Evolutionary conservation across 306 rosid genomes (phyloP), one percentile per base, ranked within the genome.

Genomic region (Cyamopsis tetragonoloba): DNA sequence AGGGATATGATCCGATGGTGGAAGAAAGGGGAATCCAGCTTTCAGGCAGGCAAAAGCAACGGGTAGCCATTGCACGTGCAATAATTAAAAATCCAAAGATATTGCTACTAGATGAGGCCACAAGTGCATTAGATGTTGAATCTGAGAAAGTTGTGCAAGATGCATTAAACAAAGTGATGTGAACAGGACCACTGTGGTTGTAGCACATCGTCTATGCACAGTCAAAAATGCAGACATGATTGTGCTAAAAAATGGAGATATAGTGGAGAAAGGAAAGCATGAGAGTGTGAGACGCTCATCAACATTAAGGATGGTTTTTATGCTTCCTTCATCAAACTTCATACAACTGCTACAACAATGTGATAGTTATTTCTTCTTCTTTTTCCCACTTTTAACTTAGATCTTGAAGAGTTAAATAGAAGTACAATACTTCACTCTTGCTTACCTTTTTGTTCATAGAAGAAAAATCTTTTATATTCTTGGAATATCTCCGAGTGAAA

Each of bases 121-220:
- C 95, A 0, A 89, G 96, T 46, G 96, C 96, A 14, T 65, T 89
- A 4, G 96, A 89, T 30, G 93, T 89, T 0, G 95, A 89, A 60
- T 89, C 95, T 7, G 96, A 89, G 77, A 80, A 80, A 67, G 87
- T 87, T 9, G 96, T 89, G 32, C 96, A 89, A 75, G 95, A 85
- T 35, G 96, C 96, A 59, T 76, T 89, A 48, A 91, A 89, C 57
- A 74, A 26, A 69, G 95, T 87, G 47, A 83, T 89, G 87, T 87
- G 27, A 77, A 70, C 55, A 62, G 91, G 41, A 89, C 91, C 13
- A 87, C 96, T 1, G 79, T 87, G 44, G 83, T 87, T 7, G 89
- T 87, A 39, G 96, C 96, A 3, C 96, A 89, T 78, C 79, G 86
- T 12, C 65, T 89, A 5, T 85, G 91, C 30, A 89, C 96, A 1